Base-by-base conservation (phyloP, 148 eudicot genomes). In the Tetragonia tetragonoides region DNA sequence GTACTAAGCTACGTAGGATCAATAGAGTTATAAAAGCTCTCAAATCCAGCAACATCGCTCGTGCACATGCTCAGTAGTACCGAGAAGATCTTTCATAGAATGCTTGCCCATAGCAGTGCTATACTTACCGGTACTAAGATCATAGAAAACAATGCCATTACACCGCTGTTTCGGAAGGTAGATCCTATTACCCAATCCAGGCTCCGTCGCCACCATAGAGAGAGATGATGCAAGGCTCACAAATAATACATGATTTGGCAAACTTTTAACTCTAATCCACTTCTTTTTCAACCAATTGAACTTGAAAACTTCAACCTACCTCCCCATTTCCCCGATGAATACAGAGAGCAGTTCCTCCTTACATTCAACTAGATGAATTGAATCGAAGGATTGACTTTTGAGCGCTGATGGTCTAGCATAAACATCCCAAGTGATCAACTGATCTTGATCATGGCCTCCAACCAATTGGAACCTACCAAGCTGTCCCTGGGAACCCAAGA, bases 351-450 rank as follows among this genome's bases (percentile, higher is more conserved):
- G 47, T 5, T 49, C 21, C 16, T 51, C 81, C 12, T 20, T 51
- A 23, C 76, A 47, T 6, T 46, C 71, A 18, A 78, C 72, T 4
- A 76, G 70, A 66, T 66, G 44, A n/a, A 63, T 18, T 66, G 78
- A 76, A 49, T 47, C 34, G 20, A 66, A 17, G 3, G 11, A 0
- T 4, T 42, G 1, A 21, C 4, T 18, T 2, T 0, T 1, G 12
- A 7, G 24, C 20, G 6, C n/a, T 10, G 44, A 5, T 8, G 69
- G 69, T 23, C 34, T 46, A 28, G 7, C 59, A 21, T 63, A 64
- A 7, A 62, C 42, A 6, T 28, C 40, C 70, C 78, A 75, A 21
- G 0, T 0, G 20, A 3, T 42, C 10, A 59, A 28, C 4, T 10
- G 44, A 3, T 46, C 12, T 60, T 28, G 34, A 28, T 70, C 21